Base-by-base conservation (phyloP, 176 grass and related monocot species). In the Guadua angustifolia region DNA sequence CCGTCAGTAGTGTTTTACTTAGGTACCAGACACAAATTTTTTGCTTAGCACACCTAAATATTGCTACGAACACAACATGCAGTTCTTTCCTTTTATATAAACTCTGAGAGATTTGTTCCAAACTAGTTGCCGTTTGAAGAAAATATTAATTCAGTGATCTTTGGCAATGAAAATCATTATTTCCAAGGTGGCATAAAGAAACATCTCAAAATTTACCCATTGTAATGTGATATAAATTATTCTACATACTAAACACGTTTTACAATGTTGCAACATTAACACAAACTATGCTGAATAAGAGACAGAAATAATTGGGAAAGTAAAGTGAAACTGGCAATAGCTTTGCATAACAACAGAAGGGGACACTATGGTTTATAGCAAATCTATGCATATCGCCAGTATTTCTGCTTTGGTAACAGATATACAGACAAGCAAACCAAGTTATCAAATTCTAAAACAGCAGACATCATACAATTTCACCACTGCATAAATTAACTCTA, bases 351-450 rank as follows among this genome's bases (percentile, higher is more conserved):
- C 24, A 60, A 35, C 18, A 43, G 52, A 60, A 60, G 50, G 26
- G 19, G 55, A 19, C 69, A 36, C 35, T 52, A 62, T 43, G 68
- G 32, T 82, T 26, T 39, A 43, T 81, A 71, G 21, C 16, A 78
- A 17, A 83, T 64, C 40, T 61, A 44, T 45, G 65, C 38, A 80
- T 33, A 62, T 84, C 61, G 46, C 16, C 50, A 43, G 42, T 78
- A 61, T 62, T 80, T 83, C 24, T 69, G 24, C 22, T 45, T 29
- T 45, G 32, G 44, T 63, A 57, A 35, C 58, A 84, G 25, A 19
- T 45, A 79, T 11, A 53, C 13, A 78, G 56, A 83, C 25, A 21
- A 70, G n/a, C 15, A 0, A 74, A 79, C 13, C 10, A 21, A 75
- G 16, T 13, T 66, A 7, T 1, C 10, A 21, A 24, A 66, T 77